Percentiles rank a stretch among this genome's conserved stretches.
Conservation (phyloP, 352 stramenopile species). For the Elongisporangium prolatum region DNA sequence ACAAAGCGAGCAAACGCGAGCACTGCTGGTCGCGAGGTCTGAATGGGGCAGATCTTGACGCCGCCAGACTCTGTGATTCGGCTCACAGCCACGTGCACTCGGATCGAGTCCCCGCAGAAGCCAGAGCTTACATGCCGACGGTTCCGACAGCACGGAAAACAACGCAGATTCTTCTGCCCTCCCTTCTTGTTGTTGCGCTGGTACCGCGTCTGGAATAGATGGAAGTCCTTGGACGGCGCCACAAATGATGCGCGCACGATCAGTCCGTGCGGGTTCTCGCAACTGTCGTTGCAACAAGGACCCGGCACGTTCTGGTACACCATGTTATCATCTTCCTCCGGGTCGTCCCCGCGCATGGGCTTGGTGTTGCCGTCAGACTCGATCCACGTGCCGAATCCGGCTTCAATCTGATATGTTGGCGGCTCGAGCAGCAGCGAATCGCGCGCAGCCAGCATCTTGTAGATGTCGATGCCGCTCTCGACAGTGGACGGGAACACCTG, state of each 20-base stretch:
- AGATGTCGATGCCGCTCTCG: slow-evolving; percentile 66
- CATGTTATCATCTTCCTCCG: slow-evolving; percentile 56
- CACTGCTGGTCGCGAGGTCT: slow-evolving; percentile 53
- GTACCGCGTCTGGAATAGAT: slow-evolving; percentile 77
- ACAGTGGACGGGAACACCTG: slow-evolving; percentile 69
- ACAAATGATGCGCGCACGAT: slow-evolving; percentile 79
- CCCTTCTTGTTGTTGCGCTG: slow-evolving; percentile 90
- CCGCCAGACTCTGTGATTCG: slow-evolving; percentile 69
- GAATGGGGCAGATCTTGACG: slow-evolving; percentile 80
- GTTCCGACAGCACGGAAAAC: slow-evolving; percentile 82
- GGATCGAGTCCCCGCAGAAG: slow-evolving; percentile 84
- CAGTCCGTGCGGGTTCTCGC: slow-evolving; percentile 74
- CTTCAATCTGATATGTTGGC: slow-evolving; percentile 82
- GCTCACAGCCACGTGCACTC: slow-evolving; percentile 75
- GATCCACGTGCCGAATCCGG: slow-evolving; percentile 80
- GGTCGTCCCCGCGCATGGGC: slow-evolving; percentile 67
- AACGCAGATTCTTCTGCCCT: slow-evolving; percentile 86
- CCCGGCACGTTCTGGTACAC: slow-evolving; percentile 74
- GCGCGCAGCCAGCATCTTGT: slow-evolving; percentile 68
- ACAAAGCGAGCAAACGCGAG: slow-evolving; percentile 67
- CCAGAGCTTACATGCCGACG: slow-evolving; percentile 76
- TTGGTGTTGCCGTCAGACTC: slow-evolving; percentile 77
- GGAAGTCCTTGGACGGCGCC: slow-evolving; percentile 69
- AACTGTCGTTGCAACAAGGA: slow-evolving; percentile 78
- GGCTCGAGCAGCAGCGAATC: slow-evolving; percentile 75